Percentiles rank a stretch among this genome's conserved stretches.
Evolutionary conservation across 257 asterid genomes (phyloP).

Genomic region (Petunia secreta): DNA sequence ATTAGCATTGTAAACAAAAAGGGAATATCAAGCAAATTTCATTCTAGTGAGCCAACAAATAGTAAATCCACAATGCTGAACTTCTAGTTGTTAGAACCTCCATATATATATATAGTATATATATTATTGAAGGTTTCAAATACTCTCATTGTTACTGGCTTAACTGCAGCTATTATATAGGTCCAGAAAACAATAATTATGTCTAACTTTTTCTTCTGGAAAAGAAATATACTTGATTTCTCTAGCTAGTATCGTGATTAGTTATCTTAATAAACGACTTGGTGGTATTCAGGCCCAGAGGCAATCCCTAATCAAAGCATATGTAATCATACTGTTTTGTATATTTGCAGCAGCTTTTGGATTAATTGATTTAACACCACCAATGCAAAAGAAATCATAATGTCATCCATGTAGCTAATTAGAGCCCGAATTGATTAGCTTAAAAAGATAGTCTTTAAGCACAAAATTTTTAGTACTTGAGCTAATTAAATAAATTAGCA

Average conservation of each 20-base stretch:
- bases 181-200: background rate
- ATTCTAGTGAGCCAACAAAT: background rate
- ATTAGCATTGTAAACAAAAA: background rate
- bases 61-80: background rate
- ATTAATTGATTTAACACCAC: slow-evolving; percentile 36
- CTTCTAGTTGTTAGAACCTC: background rate
- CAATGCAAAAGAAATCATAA: slow-evolving; percentile 31
- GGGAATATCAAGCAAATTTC: background rate
- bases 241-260: too few species aligned
- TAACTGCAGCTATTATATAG: background rate
- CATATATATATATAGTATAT: too few species aligned
- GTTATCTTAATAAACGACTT: too few species aligned
- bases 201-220: background rate
- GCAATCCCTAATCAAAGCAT: slow-evolving; percentile 26
- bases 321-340: slow-evolving; percentile 28
- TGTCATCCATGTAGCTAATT: slow-evolving; percentile 31
- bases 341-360: slow-evolving; percentile 31
- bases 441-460: background rate
- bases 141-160: background rate
- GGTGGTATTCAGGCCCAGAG: background rate
- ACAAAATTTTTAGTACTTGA: background rate
- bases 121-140: background rate
- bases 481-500: too few species aligned
- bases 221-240: too few species aligned
- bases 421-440: too few species aligned